Evolutionary conservation across 202 grass and related monocot species (phyloP).

Genomic region (Panicum virgatum): DNA sequence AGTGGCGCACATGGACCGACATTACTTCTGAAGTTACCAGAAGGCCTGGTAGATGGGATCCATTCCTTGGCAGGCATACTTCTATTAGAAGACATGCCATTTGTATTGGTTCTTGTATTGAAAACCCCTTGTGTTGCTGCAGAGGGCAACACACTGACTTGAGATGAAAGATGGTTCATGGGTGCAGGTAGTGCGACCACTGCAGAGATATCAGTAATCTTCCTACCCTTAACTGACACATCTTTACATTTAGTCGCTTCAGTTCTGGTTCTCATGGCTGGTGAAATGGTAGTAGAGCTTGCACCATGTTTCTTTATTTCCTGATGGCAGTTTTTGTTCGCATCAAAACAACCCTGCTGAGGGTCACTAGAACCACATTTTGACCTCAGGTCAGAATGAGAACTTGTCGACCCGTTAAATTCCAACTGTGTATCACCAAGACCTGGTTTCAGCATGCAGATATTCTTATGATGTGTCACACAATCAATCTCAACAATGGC

Average conservation of each 20-base stretch:
- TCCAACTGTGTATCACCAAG: slow-evolving; percentile 43
- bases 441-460: slow-evolving; percentile 15
- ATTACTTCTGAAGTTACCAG: slow-evolving; percentile 40
- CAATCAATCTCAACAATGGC: neutral
- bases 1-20: slow-evolving; percentile 23
- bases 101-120: slow-evolving; percentile 19
- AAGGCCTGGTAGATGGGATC: slow-evolving; percentile 23
- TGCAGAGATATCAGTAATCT: neutral
- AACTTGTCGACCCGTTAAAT: slow-evolving; percentile 9
- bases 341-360: slow-evolving; percentile 32
- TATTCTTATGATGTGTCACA: slow-evolving; percentile 16
- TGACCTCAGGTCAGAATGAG: slow-evolving; percentile 28
- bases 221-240: slow-evolving; percentile 26
- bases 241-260: slow-evolving; percentile 33
- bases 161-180: slow-evolving; percentile 26
- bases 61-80: slow-evolving; percentile 36
- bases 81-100: slow-evolving; percentile 18
- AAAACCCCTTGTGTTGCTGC: slow-evolving; percentile 23
- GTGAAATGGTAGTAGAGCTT: slow-evolving; percentile 26
- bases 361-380: slow-evolving; percentile 30
- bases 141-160: slow-evolving; percentile 43
- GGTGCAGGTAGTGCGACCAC: neutral
- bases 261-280: slow-evolving; percentile 36
- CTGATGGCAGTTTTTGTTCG: slow-evolving; percentile 21
- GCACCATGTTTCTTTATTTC: slow-evolving; percentile 20